Evolutionary conservation across 345 rosid species (phyloP), one percentile per base, ranked within the genome.

Genomic region (Hibiscus tridactylites): DNA sequence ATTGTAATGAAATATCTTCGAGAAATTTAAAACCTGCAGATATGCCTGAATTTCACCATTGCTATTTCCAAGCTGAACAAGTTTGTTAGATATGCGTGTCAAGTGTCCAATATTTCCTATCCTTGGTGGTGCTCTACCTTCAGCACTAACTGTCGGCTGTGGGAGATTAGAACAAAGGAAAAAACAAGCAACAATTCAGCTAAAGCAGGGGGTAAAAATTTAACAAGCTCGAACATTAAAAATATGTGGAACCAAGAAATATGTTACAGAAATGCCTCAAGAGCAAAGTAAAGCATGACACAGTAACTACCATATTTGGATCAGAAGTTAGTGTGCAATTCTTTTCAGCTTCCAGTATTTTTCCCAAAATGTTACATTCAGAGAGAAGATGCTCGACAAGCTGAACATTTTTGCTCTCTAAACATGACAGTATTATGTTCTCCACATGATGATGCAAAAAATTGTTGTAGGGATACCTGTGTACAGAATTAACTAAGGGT

Each of bases 391-490:
- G 89, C 47, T 83, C 86, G 57, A 84, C 68, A 76, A 91, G 88
- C 64, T 75, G 72, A 56, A 83, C 74, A 80, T 86, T 85, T 79
- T 86, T 89, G 89, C 91, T 85, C 84, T 89, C 97, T 77, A 93
- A 78, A 76, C 98, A 93, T 33, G 93, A 89, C 58, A 86, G 78
- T 63, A 93, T 78, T 64, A 91, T 88, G 79, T 73, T 90, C 81
- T 91, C 97, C 61, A 88, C 91, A 68, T 91, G 94, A 84, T 93
- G 97, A 79, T 91, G 98, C 89, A 93, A 82, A 80, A 89, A 91
- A 65, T 91, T 93, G 81, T 93, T 93, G 89, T 79, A 93, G 2
- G 97, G 96, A 71, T 91, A 93, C 90, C 98, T 93, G 82, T 86
- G 79, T 62, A 10, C 46, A 76, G 49, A 72, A 71, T 74, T 58